Evolutionary conservation across 495 filamentous ascomycete species (phyloP).

Genomic region (Aspergillus cavernicola): DNA sequence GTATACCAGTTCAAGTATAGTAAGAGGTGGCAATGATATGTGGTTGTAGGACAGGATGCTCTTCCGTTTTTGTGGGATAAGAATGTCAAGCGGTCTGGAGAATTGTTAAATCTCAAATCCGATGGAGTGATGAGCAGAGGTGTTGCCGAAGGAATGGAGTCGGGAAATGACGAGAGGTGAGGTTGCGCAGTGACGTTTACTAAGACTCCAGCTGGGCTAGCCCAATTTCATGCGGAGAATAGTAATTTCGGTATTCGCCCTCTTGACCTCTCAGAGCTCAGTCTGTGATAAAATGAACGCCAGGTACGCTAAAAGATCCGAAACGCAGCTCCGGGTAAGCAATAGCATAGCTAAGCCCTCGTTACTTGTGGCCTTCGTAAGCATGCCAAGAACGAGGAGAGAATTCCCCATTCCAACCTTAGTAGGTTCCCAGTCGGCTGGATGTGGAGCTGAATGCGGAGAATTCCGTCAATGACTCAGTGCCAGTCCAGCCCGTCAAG

Average conservation of each 20-base stretch:
- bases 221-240: constrained; percentile 22
- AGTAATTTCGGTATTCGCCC: constrained; percentile 16
- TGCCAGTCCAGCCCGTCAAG: not conserved
- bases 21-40: not conserved
- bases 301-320: constrained; percentile 12
- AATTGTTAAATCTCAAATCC: too few relatives aligned
- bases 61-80: not conserved
- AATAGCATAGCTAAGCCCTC: constrained; percentile 16
- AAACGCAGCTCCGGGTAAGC: constrained; percentile 14
- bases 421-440: too few relatives aligned
- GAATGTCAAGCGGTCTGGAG: too few relatives aligned
- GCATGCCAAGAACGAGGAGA: constrained; percentile 20
- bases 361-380: constrained; percentile 12
- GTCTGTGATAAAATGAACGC: not conserved
- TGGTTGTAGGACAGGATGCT: not conserved
- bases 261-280: not conserved
- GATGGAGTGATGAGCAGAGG: not conserved
- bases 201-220: constrained; percentile 29
- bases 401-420: too few relatives aligned
- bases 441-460: constrained; percentile 21
- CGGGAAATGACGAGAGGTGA: constrained; percentile 22
- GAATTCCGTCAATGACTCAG: not conserved
- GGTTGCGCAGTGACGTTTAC: constrained; percentile 44
- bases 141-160: constrained; percentile 9
- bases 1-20: constrained; percentile 1